phyloP scores from a whole-genome alignment of 169 alveolate genomes.

The Ichthyophthirius multifiliis region DNA sequence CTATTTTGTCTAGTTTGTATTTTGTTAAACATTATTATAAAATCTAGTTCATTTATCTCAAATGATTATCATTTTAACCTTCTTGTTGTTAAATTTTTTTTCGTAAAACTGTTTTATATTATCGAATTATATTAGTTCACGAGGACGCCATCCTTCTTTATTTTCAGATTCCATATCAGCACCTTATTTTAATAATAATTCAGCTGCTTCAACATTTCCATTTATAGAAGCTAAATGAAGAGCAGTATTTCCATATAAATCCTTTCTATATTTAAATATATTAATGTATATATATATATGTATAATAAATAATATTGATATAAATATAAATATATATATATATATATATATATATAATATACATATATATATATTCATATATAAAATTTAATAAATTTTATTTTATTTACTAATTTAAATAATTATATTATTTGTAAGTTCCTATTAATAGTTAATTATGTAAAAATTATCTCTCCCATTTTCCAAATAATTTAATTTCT shows the following conservation, averaged over 20 bases:
- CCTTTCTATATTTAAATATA: neutral
- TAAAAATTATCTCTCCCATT: neutral
- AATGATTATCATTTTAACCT: too few species aligned
- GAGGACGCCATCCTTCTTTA: constrained; percentile 51
- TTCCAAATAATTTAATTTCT: neutral
- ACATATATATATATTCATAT: neutral
- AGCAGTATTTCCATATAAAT: constrained; percentile 47
- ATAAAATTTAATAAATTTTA: neutral
- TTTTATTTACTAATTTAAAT: neutral
- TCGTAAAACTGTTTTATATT: constrained; percentile 12
- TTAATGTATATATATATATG: neutral
- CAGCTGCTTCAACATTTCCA: constrained; percentile 32
- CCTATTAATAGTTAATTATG: neutral
- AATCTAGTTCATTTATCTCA: too few species aligned
- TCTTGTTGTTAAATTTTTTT: neutral
- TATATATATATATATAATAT: neutral
- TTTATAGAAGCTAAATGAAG: constrained; percentile 52
- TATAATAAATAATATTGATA: neutral
- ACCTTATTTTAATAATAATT: constrained; percentile 15
- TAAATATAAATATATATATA: neutral
- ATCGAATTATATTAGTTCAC: constrained; percentile 31
- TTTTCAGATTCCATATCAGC: constrained; percentile 36
- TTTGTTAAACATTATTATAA: neutral
- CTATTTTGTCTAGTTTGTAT: constrained; percentile 5
- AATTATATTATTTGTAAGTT: neutral